Evolutionary conservation across 495 filamentous ascomycete species (phyloP), one percentile per base, ranked within the genome.

Genomic region (Tuber brumale): DNA sequence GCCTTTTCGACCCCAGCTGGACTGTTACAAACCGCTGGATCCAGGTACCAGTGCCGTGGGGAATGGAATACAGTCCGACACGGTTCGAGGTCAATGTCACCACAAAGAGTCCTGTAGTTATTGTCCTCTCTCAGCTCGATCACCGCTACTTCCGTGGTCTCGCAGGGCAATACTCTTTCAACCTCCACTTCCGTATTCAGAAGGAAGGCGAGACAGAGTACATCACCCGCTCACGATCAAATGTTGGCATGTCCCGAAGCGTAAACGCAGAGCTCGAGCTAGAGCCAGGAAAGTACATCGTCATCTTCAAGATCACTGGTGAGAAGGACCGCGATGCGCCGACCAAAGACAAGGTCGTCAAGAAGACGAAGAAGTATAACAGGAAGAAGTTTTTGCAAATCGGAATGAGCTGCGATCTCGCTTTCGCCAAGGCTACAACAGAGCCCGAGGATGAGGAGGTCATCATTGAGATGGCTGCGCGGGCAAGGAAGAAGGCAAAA

Each of bases 1-100:
- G 95, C n/a, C 88, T 97, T 0, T 97, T 97, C 77, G 91, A 90
- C n/a, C 85, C 88, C 0, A 89, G 91, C 39, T 97, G 94, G 94
- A 91, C 89, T 35, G 87, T 97, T 45, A 89, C 92, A 0, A 91
- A 92, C 74, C 89, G 92, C 73, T 97, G 95, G 95, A 93, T 94
- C 0, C 92, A 89, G 0, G 84, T 97, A 37, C 89, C 90, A 57
- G 91, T 97, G 8, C 92, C 95, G 2, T 97, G 94, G 93, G 91
- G 89, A 31, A 87, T 90, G 4, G 92, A 94, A 76, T 97, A 96
- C 81, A 90, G 94, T 77, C 88, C 91, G 78, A 95, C 92, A 35
- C 93, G 93, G 75, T 97, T 96, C 82, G 84, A 87, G 73, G 87
- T 97, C 72, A 89, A 87, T 6, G 86, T 97, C 1, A 87, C 86